phyloP scores from a whole-genome alignment of 306 rosid genomes.

The Cicer bijugum region DNA sequence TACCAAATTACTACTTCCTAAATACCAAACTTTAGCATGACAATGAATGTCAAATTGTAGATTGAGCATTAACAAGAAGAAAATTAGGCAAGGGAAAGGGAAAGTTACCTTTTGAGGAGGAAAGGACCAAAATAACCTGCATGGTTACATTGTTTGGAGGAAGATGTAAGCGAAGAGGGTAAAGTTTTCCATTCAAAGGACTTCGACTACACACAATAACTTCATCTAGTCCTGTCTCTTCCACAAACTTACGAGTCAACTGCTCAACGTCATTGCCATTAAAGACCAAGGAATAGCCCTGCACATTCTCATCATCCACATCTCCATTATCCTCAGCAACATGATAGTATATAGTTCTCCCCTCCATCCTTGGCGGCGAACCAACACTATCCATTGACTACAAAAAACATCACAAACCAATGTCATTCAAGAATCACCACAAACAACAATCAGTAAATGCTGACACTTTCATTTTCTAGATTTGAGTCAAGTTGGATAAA shows the following conservation, averaged over 20 bases:
- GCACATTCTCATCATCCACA: conserved; percentile 66
- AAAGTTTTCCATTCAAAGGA: conserved; percentile 84
- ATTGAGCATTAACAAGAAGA: conserved; percentile 19
- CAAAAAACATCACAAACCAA: conserved; percentile 36
- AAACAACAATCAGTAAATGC: neutral
- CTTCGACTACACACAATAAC: conserved; percentile 77
- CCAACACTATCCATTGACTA: conserved; percentile 65
- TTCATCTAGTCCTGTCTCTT: conserved; percentile 77
- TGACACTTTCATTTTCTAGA: neutral
- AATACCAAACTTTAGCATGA: conserved; percentile 8
- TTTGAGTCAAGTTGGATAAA: neutral
- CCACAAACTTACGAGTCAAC: conserved; percentile 69
- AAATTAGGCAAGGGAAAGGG: neutral
- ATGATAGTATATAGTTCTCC: conserved; percentile 83
- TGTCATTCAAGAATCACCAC: neutral
- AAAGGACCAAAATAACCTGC: conserved; percentile 73
- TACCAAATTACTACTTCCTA: neutral
- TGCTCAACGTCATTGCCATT: conserved; percentile 83
- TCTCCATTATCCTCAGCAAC: conserved; percentile 85
- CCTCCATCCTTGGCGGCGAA: conserved; percentile 70
- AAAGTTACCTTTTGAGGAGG: conserved; percentile 67
- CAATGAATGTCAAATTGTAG: neutral
- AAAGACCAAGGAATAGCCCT: conserved; percentile 64
- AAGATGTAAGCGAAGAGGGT: conserved; percentile 92
- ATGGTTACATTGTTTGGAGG: conserved; percentile 90